Evolutionary conservation across 441 rosid genomes (phyloP).

Genomic region (Metrosideros polymorpha): DNA sequence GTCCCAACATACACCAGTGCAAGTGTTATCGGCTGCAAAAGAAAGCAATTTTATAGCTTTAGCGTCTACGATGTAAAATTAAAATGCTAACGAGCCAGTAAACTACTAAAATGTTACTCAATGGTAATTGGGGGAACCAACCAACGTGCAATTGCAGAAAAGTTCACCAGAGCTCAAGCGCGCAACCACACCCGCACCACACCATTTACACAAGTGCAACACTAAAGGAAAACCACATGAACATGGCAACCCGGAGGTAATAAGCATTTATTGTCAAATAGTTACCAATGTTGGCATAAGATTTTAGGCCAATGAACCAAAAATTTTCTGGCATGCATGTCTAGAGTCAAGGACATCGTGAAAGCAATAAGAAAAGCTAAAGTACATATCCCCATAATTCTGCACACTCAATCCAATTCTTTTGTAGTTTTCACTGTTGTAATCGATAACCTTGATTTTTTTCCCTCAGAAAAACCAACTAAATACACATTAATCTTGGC

Average conservation of each 20-base stretch:
- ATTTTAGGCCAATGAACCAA: not conserved
- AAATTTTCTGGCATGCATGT: not conserved
- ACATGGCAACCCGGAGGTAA: not conserved
- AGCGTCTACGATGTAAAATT: not conserved
- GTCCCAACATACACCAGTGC: constrained; percentile 91
- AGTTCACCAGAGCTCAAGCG: not conserved
- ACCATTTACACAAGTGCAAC: not conserved
- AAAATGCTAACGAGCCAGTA: not conserved
- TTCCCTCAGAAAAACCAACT: not conserved
- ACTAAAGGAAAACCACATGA: not conserved
- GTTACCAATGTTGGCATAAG: not conserved
- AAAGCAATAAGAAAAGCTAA: not conserved
- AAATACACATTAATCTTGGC: not conserved
- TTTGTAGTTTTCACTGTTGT: not conserved
- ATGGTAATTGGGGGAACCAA: not conserved
- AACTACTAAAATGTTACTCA: not conserved
- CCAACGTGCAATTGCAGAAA: not conserved
- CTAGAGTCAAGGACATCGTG: not conserved
- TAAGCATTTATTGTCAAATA: not conserved
- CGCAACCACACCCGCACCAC: not conserved
- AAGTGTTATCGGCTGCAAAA: constrained; percentile 85
- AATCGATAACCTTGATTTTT: not conserved
- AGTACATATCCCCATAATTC: not conserved
- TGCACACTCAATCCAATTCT: not conserved
- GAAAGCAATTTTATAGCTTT: not conserved